These are phyloP conservation scores for Nephelium lappaceum DNA, from an alignment of 345 rosid genomes.

Conservation along the genomic window DNA sequence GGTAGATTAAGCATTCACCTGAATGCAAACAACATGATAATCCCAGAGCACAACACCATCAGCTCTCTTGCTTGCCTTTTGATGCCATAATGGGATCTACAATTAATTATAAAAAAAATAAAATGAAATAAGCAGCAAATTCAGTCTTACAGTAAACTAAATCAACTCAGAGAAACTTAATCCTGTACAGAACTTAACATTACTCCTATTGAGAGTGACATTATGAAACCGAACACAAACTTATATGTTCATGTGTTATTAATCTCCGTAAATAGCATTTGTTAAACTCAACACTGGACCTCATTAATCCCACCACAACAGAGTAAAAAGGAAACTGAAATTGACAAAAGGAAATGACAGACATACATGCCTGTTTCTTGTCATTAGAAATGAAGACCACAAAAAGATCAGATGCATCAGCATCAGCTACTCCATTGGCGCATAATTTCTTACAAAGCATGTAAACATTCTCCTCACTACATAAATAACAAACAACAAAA, in stretches of 20 bases:
- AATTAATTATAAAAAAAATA: conserved; percentile 13
- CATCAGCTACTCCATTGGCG: conserved; percentile 51
- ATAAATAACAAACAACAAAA: neutral
- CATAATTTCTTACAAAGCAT: conserved; percentile 69
- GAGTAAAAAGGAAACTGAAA: neutral
- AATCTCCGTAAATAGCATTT: neutral
- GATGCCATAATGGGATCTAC: conserved; percentile 96
- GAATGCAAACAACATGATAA: conserved; percentile 84
- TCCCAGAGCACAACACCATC: conserved; percentile 90
- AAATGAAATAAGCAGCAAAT: neutral
- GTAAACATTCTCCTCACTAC: conserved; percentile 85
- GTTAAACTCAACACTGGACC: neutral
- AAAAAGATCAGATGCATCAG: conserved; percentile 65
- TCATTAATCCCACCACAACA: too few species aligned
- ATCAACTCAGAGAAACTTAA: neutral
- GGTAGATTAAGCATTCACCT: conserved; percentile 42
- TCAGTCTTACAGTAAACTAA: neutral
- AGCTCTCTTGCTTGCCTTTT: conserved; percentile 79
- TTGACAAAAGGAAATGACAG: neutral
- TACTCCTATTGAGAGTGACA: neutral
- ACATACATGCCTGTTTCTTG: conserved; percentile 67
- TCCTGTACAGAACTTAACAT: too few species aligned
- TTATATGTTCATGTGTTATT: neutral
- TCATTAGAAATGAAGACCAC: conserved; percentile 83
- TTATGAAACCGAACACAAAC: neutral